These are phyloP conservation scores for Crithidia mellificae DNA, from an alignment of 208 protist species.

Conservation along the genomic window DNA sequence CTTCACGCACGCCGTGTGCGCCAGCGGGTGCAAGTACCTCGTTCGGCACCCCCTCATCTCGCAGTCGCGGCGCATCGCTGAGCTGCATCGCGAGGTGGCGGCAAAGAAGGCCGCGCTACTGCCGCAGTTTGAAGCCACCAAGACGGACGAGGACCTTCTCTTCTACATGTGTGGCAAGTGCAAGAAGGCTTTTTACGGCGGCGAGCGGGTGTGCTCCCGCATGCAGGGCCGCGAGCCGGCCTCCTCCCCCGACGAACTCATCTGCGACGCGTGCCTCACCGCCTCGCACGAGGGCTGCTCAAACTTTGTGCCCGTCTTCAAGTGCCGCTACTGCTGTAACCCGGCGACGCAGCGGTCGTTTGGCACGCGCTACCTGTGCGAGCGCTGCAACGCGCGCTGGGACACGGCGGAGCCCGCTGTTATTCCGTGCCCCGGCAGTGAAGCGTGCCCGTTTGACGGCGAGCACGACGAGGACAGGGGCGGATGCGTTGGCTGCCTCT, in stretches of 20 bases:
- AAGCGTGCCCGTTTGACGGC: constrained; percentile 57
- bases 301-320: constrained; percentile 51
- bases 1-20: constrained; percentile 87
- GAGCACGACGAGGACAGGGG: constrained; percentile 32
- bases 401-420: constrained; percentile 53
- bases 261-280: constrained; percentile 73
- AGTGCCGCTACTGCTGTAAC: constrained; percentile 90
- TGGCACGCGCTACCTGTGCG: constrained; percentile 81
- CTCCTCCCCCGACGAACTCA: constrained; percentile 55
- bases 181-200: constrained; percentile 70
- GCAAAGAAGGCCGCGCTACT: constrained; percentile 26
- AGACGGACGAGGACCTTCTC: constrained; percentile 71
- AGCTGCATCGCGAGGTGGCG: constrained; percentile 40
- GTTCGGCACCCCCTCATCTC: constrained; percentile 65
- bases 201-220: constrained; percentile 73
- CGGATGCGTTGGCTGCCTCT: constrained; percentile 56
- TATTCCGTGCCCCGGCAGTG: constrained; percentile 58
- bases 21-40: constrained; percentile 72
- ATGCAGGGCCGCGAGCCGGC: constrained; percentile 64
- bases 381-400: constrained; percentile 71
- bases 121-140: constrained; percentile 33
- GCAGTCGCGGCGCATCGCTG: constrained; percentile 47
- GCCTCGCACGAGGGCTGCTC: constrained; percentile 11
- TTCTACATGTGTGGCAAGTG: constrained; percentile 81
- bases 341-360: constrained; percentile 84